phyloP scores from a whole-genome alignment of 2,329 filamentous ascomycete species.

The Colletotrichum eleusines region DNA sequence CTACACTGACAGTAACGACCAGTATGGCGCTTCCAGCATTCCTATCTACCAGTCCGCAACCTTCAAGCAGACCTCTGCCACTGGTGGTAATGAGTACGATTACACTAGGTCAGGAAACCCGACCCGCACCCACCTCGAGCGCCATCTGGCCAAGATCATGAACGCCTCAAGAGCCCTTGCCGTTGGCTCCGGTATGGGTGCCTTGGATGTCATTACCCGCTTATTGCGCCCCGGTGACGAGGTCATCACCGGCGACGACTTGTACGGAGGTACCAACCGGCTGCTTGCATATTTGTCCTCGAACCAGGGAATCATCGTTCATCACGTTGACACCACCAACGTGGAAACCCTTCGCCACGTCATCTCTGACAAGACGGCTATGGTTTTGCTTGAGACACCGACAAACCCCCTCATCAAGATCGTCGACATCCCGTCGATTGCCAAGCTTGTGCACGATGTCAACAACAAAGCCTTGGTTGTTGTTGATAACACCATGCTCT shows the following conservation, averaged over 20 bases:
- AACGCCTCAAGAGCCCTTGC: constrained; percentile 90
- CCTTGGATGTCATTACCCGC: constrained; percentile 94
- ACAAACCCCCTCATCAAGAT: constrained; percentile 99
- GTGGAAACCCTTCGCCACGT: constrained; percentile 76
- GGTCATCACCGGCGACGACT: constrained; percentile 95
- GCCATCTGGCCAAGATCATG: constrained; percentile 99
- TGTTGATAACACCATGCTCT: constrained; percentile 99
- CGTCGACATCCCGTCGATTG: constrained; percentile 87
- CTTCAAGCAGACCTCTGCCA: constrained; percentile 91
- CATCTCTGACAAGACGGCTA: constrained; percentile 84
- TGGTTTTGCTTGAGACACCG: constrained; percentile 96
- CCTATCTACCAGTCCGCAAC: constrained; percentile 99
- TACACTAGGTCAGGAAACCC: constrained; percentile 98
- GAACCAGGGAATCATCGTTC: constrained; percentile 91
- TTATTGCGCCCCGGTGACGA: constrained; percentile 93
- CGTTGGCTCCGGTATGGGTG: constrained; percentile 97
- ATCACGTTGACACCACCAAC: constrained; percentile 94
- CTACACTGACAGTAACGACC: constrained; percentile 94
- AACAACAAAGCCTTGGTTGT: constrained; percentile 86
- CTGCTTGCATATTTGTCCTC: constrained; percentile 91
- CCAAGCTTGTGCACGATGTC: constrained; percentile 78
- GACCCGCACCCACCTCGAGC: constrained; percentile 93
- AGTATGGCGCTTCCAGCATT: constrained; percentile 96
- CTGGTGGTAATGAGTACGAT: constrained; percentile 90
- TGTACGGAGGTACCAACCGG: constrained; percentile 96